Evolutionary conservation across 345 rosid species (phyloP).

Genomic region (Physaria fendleri): DNA sequence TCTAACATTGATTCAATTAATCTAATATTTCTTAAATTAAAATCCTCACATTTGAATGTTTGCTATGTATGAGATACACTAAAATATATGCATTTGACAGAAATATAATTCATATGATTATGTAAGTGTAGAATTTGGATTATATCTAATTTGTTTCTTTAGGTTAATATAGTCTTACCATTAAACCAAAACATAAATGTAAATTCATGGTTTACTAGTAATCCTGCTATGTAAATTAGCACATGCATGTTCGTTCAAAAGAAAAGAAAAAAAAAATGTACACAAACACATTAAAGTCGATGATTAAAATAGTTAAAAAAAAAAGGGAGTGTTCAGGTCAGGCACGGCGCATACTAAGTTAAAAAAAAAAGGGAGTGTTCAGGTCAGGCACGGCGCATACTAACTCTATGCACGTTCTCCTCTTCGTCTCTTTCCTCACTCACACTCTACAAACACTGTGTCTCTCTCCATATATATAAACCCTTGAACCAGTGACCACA

Average conservation of each 20-base stretch:
- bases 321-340: conserved; percentile 17
- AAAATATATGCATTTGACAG: too few species aligned
- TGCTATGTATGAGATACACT: too few species aligned
- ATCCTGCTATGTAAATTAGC: background rate
- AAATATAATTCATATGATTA: too few species aligned
- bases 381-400: conserved; percentile 29
- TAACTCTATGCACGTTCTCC: conserved; percentile 31
- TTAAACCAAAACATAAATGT: background rate
- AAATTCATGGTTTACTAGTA: background rate
- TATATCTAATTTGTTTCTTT: too few species aligned
- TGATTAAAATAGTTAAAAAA: background rate
- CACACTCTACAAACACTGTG: background rate
- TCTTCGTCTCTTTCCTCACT: conserved; percentile 20
- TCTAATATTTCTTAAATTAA: too few species aligned
- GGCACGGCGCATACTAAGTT: conserved; percentile 27
- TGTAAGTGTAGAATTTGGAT: too few species aligned
- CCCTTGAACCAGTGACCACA: conserved; percentile 12
- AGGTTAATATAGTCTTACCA: too few species aligned
- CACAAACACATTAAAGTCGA: conserved; percentile 4
- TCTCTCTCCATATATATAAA: conserved; percentile 17
- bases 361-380: background rate
- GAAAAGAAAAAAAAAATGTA: conserved; percentile 12
- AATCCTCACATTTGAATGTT: too few species aligned
- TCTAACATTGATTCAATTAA: too few species aligned
- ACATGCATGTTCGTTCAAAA: conserved; percentile 20